phyloP scores from a whole-genome alignment of 176 grass and related monocot species.

The Miscanthus lutarioriparius region DNA sequence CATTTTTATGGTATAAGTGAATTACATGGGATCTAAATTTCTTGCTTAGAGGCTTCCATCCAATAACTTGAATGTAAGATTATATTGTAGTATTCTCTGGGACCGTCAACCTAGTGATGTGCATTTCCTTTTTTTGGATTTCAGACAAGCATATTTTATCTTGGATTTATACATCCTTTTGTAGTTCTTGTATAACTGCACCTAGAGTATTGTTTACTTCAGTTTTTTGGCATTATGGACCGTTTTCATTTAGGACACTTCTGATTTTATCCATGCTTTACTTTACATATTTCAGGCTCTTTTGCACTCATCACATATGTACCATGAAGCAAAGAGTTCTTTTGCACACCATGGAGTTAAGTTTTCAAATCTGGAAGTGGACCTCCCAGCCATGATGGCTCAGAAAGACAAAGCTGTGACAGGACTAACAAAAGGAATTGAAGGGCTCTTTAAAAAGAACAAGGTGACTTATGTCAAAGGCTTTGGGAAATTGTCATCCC shows the following conservation, averaged over 20 bases:
- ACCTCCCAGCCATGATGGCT: constrained; percentile 91
- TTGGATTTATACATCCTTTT: neutral
- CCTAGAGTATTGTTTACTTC: neutral
- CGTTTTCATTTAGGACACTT: neutral
- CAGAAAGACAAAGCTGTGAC: constrained; percentile 96
- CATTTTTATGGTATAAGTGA: neutral
- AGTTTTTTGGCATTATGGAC: neutral
- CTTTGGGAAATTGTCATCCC: constrained; percentile 70
- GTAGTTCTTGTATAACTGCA: constrained; percentile 7
- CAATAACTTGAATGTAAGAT: neutral
- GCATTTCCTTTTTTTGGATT: neutral
- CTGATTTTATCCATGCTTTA: constrained; percentile 16
- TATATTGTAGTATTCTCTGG: neutral
- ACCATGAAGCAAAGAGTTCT: constrained; percentile 85
- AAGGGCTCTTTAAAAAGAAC: constrained; percentile 98
- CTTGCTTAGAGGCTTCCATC: neutral
- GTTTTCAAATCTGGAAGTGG: constrained; percentile 76
- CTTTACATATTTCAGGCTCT: constrained; percentile 66
- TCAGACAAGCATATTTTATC: neutral
- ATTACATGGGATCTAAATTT: neutral
- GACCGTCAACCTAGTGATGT: neutral
- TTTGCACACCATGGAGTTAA: constrained; percentile 92
- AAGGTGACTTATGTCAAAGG: constrained; percentile 98
- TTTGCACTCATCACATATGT: constrained; percentile 98
- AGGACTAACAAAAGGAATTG: constrained; percentile 89